A percentile compares a stretch with the other conserved stretches of the same genome.
phyloP scores from a whole-genome alignment of 768 basidiomycete species.

The Amyloporia xantha region DNA sequence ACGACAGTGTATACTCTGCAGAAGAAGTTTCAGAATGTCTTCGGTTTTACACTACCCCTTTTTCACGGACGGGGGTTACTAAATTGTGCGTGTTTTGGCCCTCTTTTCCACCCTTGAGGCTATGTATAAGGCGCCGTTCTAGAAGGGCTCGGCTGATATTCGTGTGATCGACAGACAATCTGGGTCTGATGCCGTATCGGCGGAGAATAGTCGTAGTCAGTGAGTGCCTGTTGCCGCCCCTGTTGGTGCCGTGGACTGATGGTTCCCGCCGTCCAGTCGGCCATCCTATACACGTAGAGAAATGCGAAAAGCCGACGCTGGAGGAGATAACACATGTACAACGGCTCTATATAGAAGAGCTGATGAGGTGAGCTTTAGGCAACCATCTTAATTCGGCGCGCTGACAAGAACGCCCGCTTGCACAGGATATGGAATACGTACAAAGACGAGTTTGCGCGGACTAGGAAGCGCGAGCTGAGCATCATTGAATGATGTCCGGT shows the following conservation, averaged over 20 bases:
- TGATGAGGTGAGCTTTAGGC: slow-evolving; percentile 69
- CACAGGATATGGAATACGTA: slow-evolving; percentile 92
- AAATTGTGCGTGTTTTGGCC: slow-evolving; percentile 59
- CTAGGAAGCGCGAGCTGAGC: slow-evolving; percentile 68
- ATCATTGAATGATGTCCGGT: slow-evolving; percentile 53
- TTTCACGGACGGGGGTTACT: slow-evolving; percentile 94
- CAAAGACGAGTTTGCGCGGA: slow-evolving; percentile 88
- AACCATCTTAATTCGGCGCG: too few relatives aligned
- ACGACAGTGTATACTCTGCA: slow-evolving; percentile 83
- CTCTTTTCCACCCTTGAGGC: not conserved
- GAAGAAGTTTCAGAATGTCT: slow-evolving; percentile 84
- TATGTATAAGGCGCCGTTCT: too few relatives aligned
- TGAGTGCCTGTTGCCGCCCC: slow-evolving; percentile 40
- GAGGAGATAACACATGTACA: slow-evolving; percentile 80
- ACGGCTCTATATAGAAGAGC: slow-evolving; percentile 82
- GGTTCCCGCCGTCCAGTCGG: slow-evolving; percentile 51
- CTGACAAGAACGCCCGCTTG: not conserved
- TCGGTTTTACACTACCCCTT: slow-evolving; percentile 95
- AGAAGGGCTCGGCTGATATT: too few relatives aligned
- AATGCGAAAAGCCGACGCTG: slow-evolving; percentile 73
- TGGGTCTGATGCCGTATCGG: slow-evolving; percentile 94
- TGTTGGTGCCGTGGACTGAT: not conserved
- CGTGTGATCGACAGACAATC: slow-evolving; percentile 75
- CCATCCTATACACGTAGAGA: slow-evolving; percentile 72
- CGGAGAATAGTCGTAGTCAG: slow-evolving; percentile 94